phyloP scores from a whole-genome alignment of 208 protist species.

The Acanthamoeba royreba region DNA sequence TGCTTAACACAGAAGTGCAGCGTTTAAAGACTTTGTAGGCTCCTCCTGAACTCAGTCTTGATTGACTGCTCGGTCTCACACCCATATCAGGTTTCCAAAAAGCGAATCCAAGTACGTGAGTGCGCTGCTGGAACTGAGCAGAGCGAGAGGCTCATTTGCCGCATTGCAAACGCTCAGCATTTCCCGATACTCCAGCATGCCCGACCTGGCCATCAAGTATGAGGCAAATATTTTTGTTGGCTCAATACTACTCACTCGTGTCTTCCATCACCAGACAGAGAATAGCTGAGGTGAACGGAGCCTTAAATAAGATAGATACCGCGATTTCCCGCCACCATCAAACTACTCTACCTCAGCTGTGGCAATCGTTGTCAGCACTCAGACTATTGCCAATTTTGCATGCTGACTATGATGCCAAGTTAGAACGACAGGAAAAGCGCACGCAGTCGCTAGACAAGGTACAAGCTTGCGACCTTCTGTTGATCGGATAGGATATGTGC shows the following conservation, averaged over 20 bases:
- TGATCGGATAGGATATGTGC: background rate
- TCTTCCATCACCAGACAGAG: background rate
- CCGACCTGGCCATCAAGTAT: background rate
- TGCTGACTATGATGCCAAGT: background rate
- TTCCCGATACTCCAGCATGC: background rate
- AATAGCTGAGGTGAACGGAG: background rate
- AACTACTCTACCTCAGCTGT: background rate
- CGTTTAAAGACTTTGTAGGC: background rate
- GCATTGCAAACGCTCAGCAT: background rate
- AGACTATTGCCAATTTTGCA: background rate
- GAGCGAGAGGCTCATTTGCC: background rate
- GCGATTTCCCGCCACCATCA: background rate
- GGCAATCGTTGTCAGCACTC: background rate
- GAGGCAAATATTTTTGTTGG: background rate
- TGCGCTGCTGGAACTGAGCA: background rate
- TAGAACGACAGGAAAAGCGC: background rate
- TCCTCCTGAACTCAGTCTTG: too few relatives aligned
- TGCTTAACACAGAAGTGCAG: background rate
- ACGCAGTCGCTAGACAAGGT: background rate
- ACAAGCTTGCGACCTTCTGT: background rate
- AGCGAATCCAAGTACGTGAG: background rate
- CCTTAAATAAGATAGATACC: background rate
- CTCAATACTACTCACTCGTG: background rate
- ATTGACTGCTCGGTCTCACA: background rate
- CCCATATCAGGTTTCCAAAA: background rate